phyloP scores from a whole-genome alignment of 192 early-diverging fungal genomes.

The Podila minutissima region DNA sequence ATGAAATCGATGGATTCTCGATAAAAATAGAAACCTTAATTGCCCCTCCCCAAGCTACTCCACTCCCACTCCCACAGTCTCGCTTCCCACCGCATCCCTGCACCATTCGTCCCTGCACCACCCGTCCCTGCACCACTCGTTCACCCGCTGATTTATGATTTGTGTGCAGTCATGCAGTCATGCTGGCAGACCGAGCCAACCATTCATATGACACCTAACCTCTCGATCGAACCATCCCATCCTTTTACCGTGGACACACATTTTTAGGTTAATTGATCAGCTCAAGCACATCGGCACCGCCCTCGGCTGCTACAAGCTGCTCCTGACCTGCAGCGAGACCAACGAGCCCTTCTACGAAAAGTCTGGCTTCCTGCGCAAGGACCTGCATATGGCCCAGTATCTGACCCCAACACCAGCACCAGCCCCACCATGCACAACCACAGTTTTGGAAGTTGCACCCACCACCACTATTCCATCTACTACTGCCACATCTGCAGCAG shows the following conservation, averaged over 20 bases:
- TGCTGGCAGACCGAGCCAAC: neutral
- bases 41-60: too few relatives aligned
- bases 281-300: slow-evolving; percentile 77
- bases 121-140: neutral
- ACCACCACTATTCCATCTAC: neutral
- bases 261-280: slow-evolving; percentile 81
- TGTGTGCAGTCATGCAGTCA: neutral
- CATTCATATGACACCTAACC: neutral
- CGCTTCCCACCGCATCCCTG: too few relatives aligned
- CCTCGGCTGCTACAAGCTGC: slow-evolving; percentile 93
- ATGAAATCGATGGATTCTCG: neutral
- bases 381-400: slow-evolving; percentile 76
- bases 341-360: slow-evolving; percentile 95
- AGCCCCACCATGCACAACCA: neutral
- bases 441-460: neutral
- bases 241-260: neutral
- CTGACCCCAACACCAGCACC: slow-evolving; percentile 13
- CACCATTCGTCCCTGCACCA: neutral
- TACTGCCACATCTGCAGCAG: neutral
- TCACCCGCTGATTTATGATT: neutral
- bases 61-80: too few relatives aligned
- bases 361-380: slow-evolving; percentile 85
- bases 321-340: slow-evolving; percentile 72
- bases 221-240: neutral
- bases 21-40: slow-evolving; percentile 10